Percentiles rank a stretch among this genome's conserved stretches.
Evolutionary conservation across 2,329 filamentous ascomycete species (phyloP).

Genomic region (Xylaria digitata): DNA sequence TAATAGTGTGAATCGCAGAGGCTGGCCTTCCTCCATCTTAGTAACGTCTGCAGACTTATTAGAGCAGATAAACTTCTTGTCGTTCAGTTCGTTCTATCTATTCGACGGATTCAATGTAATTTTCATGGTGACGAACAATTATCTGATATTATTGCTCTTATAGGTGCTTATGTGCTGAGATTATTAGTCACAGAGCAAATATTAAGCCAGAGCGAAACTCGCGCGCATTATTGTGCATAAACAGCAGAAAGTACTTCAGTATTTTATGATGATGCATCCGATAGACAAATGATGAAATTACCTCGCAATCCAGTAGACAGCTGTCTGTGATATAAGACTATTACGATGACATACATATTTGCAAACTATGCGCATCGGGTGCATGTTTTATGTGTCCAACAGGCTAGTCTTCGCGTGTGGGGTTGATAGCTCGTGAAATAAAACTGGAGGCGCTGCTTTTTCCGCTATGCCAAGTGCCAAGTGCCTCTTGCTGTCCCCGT

Average conservation of each 20-base stretch:
- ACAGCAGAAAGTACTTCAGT: background rate
- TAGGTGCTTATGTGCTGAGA: background rate
- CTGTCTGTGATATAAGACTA: background rate
- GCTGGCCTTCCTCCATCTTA: background rate
- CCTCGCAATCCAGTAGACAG: no score
- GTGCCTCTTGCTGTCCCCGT: background rate
- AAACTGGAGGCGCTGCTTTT: conserved; percentile 1
- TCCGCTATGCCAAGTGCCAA: conserved; percentile 10
- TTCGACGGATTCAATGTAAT: background rate
- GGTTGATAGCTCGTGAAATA: background rate
- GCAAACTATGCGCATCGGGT: background rate
- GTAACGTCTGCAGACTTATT: background rate
- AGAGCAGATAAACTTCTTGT: no score
- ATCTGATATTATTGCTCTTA: no score
- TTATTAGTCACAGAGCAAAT: background rate
- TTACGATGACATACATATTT: background rate
- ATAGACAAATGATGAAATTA: background rate
- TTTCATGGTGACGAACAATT: no score
- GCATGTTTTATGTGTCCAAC: background rate
- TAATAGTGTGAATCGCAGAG: background rate
- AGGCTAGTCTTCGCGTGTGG: background rate
- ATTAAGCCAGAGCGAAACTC: background rate
- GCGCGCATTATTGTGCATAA: no score
- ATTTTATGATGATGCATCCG: background rate
- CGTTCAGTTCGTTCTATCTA: background rate